A percentile compares a stretch with the other conserved stretches of the same genome.
These are phyloP conservation scores for Panicum virgatum DNA, from an alignment of 202 grass and related monocot genomes.

Conservation along the genomic window DNA sequence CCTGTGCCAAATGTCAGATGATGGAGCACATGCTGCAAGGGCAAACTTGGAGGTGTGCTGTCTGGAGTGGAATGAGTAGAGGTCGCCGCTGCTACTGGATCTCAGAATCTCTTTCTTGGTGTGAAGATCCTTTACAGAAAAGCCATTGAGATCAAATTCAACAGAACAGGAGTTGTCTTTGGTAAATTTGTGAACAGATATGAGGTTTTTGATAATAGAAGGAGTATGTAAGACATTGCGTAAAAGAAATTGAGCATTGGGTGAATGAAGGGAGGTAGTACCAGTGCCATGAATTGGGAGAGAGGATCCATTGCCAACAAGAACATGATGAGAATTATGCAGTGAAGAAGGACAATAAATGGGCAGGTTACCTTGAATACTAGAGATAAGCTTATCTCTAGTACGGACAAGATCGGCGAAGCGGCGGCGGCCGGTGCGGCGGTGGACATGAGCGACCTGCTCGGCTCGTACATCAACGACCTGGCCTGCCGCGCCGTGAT, in stretches of 20 bases:
- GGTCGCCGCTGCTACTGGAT: neutral
- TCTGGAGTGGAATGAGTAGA: neutral
- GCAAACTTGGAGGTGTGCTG: too few species aligned
- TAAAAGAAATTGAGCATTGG: rapidly evolving
- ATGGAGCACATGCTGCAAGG: too few species aligned
- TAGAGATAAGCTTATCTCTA: too few species aligned
- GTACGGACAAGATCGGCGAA: neutral
- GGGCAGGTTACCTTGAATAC: neutral
- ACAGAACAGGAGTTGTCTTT: neutral
- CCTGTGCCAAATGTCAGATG: too few species aligned
- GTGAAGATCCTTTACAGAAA: neutral
- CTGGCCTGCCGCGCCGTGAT: constrained; percentile 26
- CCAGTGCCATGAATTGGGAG: neutral
- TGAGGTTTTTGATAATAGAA: too few species aligned
- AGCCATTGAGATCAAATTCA: neutral
- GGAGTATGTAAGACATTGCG: neutral
- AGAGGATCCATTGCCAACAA: neutral
- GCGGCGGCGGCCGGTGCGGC: neutral
- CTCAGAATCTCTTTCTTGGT: neutral
- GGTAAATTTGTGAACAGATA: neutral
- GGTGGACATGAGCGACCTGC: constrained; percentile 13
- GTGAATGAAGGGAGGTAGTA: rapidly evolving
- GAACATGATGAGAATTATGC: neutral
- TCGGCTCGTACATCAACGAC: constrained; percentile 30
- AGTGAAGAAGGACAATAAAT: neutral